Conservation (phyloP, 2,329 filamentous ascomycete genomes). For the Penicillium vulpinum region DNA sequence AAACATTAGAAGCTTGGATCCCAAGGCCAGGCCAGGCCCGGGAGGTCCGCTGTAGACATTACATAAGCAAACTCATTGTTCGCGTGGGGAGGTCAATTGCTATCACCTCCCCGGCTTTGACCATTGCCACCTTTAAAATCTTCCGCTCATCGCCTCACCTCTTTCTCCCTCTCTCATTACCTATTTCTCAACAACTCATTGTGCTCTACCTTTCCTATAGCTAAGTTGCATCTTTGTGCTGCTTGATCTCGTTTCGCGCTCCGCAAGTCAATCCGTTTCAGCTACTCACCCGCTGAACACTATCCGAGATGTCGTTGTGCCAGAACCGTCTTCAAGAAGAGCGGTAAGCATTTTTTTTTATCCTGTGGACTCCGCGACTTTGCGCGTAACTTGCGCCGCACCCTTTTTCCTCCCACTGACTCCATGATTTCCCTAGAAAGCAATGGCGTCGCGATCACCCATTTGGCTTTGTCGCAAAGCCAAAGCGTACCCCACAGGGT, state of each 20-base stretch:
- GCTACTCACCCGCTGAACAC: background rate
- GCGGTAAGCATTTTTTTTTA: slow-evolving; percentile 54
- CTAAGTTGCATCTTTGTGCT: background rate
- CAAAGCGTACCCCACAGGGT: slow-evolving; percentile 73
- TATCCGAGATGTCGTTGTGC: slow-evolving; percentile 73
- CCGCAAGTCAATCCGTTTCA: background rate
- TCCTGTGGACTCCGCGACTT: background rate
- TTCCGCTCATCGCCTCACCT: background rate
- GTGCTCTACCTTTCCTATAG: background rate
- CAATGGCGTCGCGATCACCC: slow-evolving; percentile 97
- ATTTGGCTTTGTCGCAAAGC: slow-evolving; percentile 95
- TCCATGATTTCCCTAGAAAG: slow-evolving; percentile 60
- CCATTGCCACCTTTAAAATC: slow-evolving; percentile 6
- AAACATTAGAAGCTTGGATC: background rate
- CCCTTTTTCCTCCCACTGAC: slow-evolving; percentile 10
- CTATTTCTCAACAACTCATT: background rate
- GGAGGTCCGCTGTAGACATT: background rate
- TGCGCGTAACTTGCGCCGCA: background rate
- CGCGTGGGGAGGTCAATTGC: slow-evolving; percentile 5
- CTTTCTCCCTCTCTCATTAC: background rate
- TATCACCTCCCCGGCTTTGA: slow-evolving; percentile 6
- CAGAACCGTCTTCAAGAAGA: slow-evolving; percentile 86
- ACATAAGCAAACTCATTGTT: slow-evolving; percentile 6
- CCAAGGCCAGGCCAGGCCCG: background rate
- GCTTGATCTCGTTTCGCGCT: slow-evolving; percentile 1